These are phyloP conservation scores for Leishmania martiniquensis DNA, from an alignment of 208 protist genomes.

Conservation along the genomic window DNA sequence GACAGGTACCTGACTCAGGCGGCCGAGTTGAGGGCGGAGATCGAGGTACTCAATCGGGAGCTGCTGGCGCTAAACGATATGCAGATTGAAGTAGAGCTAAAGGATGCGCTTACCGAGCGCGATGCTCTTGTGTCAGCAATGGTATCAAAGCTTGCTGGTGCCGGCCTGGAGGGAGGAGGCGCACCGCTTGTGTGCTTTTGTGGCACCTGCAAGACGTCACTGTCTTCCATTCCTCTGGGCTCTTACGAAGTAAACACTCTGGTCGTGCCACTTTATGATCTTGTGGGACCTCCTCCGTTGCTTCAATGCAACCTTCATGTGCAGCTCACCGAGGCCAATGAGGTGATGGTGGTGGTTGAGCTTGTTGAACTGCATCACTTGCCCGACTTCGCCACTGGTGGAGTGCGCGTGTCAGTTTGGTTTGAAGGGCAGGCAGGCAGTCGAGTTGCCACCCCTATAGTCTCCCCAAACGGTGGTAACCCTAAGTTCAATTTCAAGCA, in stretches of 20 bases:
- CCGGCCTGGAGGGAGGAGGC: not conserved
- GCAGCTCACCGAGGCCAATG: conserved; percentile 29
- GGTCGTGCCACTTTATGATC: conserved; percentile 47
- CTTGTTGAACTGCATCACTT: conserved; percentile 48
- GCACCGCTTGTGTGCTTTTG: conserved; percentile 41
- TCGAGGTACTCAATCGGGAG: conserved; percentile 23
- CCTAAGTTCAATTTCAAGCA: conserved; percentile 54
- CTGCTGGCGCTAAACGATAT: conserved; percentile 25
- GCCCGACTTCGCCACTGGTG: conserved; percentile 49
- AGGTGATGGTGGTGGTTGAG: conserved; percentile 43
- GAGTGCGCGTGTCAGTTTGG: conserved; percentile 54
- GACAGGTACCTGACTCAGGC: conserved; percentile 25
- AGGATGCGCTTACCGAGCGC: conserved; percentile 35
- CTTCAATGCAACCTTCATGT: conserved; percentile 45
- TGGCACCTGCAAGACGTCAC: conserved; percentile 52
- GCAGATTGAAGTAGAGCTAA: conserved; percentile 27
- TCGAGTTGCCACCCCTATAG: conserved; percentile 39
- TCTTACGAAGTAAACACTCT: conserved; percentile 47
- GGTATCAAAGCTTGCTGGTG: conserved; percentile 12
- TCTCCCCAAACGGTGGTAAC: conserved; percentile 42
- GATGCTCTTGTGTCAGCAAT: conserved; percentile 24
- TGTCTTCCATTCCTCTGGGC: conserved; percentile 38
- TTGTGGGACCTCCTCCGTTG: conserved; percentile 47
- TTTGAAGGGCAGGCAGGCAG: conserved; percentile 46
- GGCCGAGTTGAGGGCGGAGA: conserved; percentile 19